These are phyloP conservation scores for Aspergillus taichungensis DNA, from an alignment of 495 filamentous ascomycete species.

Conservation along the genomic window DNA sequence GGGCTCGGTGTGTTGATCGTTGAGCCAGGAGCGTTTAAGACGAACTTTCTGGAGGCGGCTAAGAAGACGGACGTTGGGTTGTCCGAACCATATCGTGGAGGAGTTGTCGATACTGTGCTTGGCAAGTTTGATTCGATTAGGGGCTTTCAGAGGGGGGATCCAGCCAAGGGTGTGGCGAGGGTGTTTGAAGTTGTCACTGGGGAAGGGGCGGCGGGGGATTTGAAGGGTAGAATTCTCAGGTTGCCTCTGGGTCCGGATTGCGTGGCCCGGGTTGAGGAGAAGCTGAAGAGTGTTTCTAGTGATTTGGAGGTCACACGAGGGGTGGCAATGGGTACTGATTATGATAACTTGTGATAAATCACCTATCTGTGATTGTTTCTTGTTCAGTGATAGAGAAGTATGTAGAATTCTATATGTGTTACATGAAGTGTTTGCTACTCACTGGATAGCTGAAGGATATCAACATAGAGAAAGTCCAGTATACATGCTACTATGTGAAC, in stretches of 20 bases:
- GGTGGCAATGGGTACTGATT: background rate
- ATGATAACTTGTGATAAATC: background rate
- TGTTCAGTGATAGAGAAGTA: too few species aligned
- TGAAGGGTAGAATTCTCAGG: slow-evolving; percentile 13
- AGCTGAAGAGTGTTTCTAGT: slow-evolving; percentile 4
- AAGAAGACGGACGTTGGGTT: slow-evolving; percentile 2
- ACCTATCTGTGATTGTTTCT: too few species aligned
- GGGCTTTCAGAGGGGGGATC: slow-evolving; percentile 32
- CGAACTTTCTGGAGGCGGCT: slow-evolving; percentile 9
- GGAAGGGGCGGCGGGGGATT: slow-evolving; percentile 20
- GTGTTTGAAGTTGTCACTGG: slow-evolving; percentile 38
- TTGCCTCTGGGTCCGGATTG: slow-evolving; percentile 15
- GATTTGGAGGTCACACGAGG: slow-evolving; percentile 5
- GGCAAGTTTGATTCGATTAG: background rate
- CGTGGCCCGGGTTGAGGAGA: slow-evolving; percentile 5
- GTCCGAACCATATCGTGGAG: slow-evolving; percentile 4
- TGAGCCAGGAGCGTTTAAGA: slow-evolving; percentile 31
- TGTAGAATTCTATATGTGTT: too few species aligned
- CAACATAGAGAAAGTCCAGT: too few species aligned
- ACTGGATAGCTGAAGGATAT: too few species aligned
- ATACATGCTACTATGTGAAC: too few species aligned
- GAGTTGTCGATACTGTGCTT: slow-evolving; percentile 3
- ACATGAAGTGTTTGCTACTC: too few species aligned
- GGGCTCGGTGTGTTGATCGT: slow-evolving; percentile 24
- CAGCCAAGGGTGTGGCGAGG: slow-evolving; percentile 31